Evolutionary conservation across 1,139 yeast species (phyloP).

Genomic region (Meyerozyma smithsonii): DNA sequence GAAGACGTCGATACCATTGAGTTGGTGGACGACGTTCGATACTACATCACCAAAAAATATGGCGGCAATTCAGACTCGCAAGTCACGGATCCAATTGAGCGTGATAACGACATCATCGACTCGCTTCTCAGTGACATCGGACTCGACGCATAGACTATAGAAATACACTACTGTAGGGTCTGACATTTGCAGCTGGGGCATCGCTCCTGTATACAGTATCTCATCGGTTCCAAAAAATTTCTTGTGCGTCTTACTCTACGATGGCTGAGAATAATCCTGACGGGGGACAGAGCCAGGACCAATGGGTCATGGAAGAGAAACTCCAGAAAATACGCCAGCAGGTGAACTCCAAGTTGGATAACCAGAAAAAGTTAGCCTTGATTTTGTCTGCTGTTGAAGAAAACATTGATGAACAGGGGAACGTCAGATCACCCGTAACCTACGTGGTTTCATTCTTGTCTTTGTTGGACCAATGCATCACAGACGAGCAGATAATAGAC

Average conservation of each 20-base stretch:
- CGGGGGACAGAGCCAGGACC: conserved; percentile 32
- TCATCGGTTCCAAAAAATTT: conserved; percentile 1
- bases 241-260: not conserved
- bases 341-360: conserved; percentile 67
- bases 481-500: conserved; percentile 52
- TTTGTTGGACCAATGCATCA: conserved; percentile 70
- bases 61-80: conserved; percentile 5
- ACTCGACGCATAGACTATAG: not conserved
- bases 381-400: conserved; percentile 89
- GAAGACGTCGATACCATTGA: conserved; percentile 79
- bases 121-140: not conserved
- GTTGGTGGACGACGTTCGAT: conserved; percentile 71
- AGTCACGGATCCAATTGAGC: not conserved
- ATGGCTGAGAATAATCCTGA: conserved; percentile 41
- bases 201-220: not conserved
- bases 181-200: not conserved
- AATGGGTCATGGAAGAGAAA: conserved; percentile 59
- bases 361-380: conserved; percentile 71
- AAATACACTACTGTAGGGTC: no score
- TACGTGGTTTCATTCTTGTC: conserved; percentile 83
- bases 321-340: conserved; percentile 69
- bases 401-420: conserved; percentile 68
- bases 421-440: conserved; percentile 58
- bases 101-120: conserved; percentile 1
- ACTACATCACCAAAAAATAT: conserved; percentile 51